phyloP scores from a whole-genome alignment of 805 yeast genomes.

The Nakazawaea ishiwadae region DNA sequence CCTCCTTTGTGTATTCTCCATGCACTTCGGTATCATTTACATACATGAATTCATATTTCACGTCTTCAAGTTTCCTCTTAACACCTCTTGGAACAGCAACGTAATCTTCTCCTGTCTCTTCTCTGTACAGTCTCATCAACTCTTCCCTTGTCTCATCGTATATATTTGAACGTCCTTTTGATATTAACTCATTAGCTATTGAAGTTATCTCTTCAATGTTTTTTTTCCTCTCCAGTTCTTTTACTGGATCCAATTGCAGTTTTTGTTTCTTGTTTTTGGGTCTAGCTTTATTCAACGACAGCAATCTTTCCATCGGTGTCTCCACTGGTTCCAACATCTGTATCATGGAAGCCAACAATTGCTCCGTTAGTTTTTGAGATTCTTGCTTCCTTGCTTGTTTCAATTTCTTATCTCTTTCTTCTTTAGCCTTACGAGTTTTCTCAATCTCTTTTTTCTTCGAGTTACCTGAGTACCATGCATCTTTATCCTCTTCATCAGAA shows the following conservation, averaged over 20 bases:
- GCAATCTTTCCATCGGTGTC: constrained; percentile 53
- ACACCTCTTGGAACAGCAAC: constrained; percentile 15
- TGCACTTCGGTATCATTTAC: constrained; percentile 33
- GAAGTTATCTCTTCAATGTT: constrained; percentile 41
- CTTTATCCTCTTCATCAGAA: constrained; percentile 27
- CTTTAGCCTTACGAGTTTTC: constrained; percentile 22
- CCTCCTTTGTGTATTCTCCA: constrained; percentile 46
- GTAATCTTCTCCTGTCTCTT: constrained; percentile 36
- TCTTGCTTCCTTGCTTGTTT: constrained; percentile 22
- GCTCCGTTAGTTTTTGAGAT: constrained; percentile 17
- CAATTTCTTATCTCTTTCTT: constrained; percentile 20
- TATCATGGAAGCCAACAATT: constrained; percentile 33
- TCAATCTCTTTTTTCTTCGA: constrained; percentile 18
- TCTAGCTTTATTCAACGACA: constrained; percentile 28
- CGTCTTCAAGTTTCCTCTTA: constrained; percentile 22
- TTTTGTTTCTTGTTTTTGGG: constrained; percentile 15
- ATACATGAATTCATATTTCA: constrained; percentile 41
- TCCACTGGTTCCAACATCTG: constrained; percentile 52
- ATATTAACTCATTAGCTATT: constrained; percentile 37
- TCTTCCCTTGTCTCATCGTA: constrained; percentile 58
- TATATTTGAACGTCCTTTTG: constrained; percentile 35
- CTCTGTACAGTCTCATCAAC: constrained; percentile 38
- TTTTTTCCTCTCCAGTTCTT: constrained; percentile 18
- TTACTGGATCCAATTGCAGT: constrained; percentile 12
- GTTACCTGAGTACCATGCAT: constrained; percentile 23